Conservation (phyloP, 495 filamentous ascomycete genomes). For the Tuber borchii region DNA sequence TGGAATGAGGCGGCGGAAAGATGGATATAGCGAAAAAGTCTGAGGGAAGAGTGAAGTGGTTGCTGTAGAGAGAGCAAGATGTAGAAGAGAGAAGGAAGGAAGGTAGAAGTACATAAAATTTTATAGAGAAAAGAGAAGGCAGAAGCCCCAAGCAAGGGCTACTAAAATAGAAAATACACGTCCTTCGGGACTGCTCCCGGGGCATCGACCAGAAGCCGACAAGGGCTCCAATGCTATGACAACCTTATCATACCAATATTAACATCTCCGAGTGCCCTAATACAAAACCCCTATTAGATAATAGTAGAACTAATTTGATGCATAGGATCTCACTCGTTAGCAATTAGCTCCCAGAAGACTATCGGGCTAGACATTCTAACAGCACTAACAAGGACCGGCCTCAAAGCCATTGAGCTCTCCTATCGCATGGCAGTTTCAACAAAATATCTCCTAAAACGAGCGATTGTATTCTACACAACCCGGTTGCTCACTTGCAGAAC, state of each 20-base stretch:
- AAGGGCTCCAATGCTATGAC: not conserved
- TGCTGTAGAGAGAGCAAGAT: not conserved
- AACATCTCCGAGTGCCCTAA: not conserved
- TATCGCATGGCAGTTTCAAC: not conserved
- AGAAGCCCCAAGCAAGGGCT: not conserved
- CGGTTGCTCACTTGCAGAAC: not conserved
- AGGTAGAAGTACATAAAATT: not conserved
- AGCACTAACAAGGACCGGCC: not conserved
- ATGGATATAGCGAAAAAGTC: no score
- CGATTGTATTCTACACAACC: not conserved
- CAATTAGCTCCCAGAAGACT: no score
- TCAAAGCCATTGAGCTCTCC: not conserved
- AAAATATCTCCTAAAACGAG: not conserved
- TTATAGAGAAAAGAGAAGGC: not conserved
- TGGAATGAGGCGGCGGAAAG: no score
- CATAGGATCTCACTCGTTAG: not conserved
- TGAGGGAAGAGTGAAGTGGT: not conserved
- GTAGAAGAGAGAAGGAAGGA: not conserved
- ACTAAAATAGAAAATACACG: not conserved
- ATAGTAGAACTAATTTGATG: not conserved
- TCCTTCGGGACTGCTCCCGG: not conserved
- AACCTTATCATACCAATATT: not conserved
- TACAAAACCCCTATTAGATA: not conserved
- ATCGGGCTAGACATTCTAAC: not conserved
- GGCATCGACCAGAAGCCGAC: not conserved